Conservation (phyloP, 148 eudicot species). For the Amaranthus palmeri region DNA sequence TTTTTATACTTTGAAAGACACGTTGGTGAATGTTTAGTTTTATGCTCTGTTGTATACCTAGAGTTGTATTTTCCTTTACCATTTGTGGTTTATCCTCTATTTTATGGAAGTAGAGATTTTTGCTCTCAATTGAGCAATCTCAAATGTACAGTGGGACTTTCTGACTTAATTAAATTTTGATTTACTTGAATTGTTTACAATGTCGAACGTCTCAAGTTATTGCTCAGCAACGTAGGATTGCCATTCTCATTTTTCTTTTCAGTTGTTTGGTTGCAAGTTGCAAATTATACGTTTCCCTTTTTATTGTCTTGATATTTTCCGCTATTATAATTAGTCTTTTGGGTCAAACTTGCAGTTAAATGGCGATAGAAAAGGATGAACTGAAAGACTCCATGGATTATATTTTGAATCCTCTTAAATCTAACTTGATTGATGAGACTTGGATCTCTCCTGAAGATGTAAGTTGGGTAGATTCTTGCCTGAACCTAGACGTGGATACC, state of each 20-base stretch:
- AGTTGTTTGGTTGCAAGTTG: slow-evolving; percentile 18
- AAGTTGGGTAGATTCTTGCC: slow-evolving; percentile 77
- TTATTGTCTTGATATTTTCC: slow-evolving; percentile 7
- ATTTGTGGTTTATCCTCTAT: no score
- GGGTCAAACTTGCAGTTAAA: slow-evolving; percentile 9
- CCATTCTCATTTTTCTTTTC: not conserved
- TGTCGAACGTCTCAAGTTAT: not conserved
- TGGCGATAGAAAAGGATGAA: slow-evolving; percentile 34
- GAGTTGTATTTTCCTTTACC: no score
- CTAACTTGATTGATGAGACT: slow-evolving; percentile 21
- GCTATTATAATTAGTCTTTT: not conserved
- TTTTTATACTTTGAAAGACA: no score
- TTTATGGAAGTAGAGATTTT: no score
- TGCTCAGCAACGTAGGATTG: not conserved
- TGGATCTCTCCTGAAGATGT: slow-evolving; percentile 45
- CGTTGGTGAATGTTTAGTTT: no score
- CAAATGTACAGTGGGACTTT: not conserved
- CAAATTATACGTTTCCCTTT: not conserved
- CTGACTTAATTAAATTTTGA: not conserved
- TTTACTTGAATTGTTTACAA: not conserved
- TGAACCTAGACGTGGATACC: slow-evolving; percentile 32
- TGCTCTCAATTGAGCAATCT: no score
- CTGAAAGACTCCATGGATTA: slow-evolving; percentile 22
- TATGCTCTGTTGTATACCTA: no score
- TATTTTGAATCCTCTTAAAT: slow-evolving; percentile 14